These are phyloP conservation scores for Xylaria sp. DNA, from an alignment of 2,329 filamentous ascomycete species.

Conservation along the genomic window DNA sequence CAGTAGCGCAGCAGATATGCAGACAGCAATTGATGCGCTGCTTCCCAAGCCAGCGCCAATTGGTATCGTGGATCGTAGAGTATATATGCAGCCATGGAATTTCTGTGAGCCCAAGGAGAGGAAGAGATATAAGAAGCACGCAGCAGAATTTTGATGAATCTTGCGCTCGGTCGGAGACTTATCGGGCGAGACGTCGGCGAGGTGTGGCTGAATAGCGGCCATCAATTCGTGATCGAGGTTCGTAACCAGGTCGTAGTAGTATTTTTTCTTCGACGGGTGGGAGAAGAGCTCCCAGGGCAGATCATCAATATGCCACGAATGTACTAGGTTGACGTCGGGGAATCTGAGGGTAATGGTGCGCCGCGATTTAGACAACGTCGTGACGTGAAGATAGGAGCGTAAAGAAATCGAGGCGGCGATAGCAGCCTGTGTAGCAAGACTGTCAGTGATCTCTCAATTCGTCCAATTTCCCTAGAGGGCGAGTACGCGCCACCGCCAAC, in stretches of 20 bases:
- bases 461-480: neutral
- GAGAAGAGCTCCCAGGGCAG: slow-evolving; percentile 87
- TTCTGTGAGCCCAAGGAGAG: slow-evolving; percentile 81
- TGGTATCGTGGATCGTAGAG: slow-evolving; percentile 89
- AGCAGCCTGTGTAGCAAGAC: slow-evolving; percentile 64
- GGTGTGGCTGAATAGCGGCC: slow-evolving; percentile 78
- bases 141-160: slow-evolving; percentile 81
- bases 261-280: slow-evolving; percentile 84
- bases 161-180: slow-evolving; percentile 76
- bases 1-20: slow-evolving; percentile 81
- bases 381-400: slow-evolving; percentile 95
- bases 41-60: slow-evolving; percentile 90
- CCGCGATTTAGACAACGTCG: slow-evolving; percentile 88
- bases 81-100: slow-evolving; percentile 84
- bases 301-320: slow-evolving; percentile 93
- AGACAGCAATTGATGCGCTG: slow-evolving; percentile 93
- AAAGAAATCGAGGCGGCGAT: slow-evolving; percentile 95
- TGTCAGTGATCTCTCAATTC: slow-evolving; percentile 3
- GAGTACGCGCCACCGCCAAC: neutral
- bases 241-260: slow-evolving; percentile 89
- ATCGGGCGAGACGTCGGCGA: slow-evolving; percentile 70
- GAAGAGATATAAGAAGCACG: slow-evolving; percentile 91
- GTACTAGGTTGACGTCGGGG: slow-evolving; percentile 84
- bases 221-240: slow-evolving; percentile 83
- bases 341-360: slow-evolving; percentile 88